phyloP scores from a whole-genome alignment of 768 basidiomycete species.

The Postia placenta region DNA sequence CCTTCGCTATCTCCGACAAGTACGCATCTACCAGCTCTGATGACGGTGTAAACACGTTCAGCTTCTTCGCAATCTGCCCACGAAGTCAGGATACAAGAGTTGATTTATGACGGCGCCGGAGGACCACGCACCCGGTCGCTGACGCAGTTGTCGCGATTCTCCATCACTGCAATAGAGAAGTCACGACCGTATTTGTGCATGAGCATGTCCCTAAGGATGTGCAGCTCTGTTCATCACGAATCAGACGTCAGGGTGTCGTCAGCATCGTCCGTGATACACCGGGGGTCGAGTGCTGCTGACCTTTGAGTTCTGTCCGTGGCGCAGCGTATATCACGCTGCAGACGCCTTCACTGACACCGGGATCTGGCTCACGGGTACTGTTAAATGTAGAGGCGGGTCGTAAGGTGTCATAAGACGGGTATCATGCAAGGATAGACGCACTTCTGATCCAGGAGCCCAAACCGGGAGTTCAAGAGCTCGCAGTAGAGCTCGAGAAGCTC shows the following conservation, averaged over 20 bases:
- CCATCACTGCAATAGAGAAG: constrained; percentile 79
- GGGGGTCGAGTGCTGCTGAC: constrained; percentile 28
- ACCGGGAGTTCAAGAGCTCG: constrained; percentile 89
- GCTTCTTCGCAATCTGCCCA: constrained; percentile 67
- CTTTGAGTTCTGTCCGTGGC: constrained; percentile 86
- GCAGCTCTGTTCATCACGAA: constrained; percentile 58
- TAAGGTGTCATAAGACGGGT: background rate
- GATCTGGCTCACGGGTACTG: constrained; percentile 81
- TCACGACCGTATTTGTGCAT: constrained; percentile 96
- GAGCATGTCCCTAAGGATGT: constrained; percentile 85
- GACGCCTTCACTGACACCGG: constrained; percentile 81
- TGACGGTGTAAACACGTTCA: constrained; percentile 64
- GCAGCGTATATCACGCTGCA: constrained; percentile 87
- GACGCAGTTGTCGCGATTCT: constrained; percentile 77
- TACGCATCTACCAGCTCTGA: constrained; percentile 80
- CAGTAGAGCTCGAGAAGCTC: constrained; percentile 93
- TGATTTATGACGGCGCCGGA: background rate
- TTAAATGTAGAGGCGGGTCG: background rate
- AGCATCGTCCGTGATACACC: background rate
- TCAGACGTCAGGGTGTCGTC: background rate
- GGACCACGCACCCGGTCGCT: constrained; percentile 62
- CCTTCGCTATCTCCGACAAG: constrained; percentile 82
- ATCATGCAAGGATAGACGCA: constrained; percentile 30
- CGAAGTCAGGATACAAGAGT: background rate
- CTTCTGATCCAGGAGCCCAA: constrained; percentile 88